Evolutionary conservation across 768 basidiomycete genomes (phyloP), one percentile per base, ranked within the genome.

Genomic region (Kwoniella botswanensis): DNA sequence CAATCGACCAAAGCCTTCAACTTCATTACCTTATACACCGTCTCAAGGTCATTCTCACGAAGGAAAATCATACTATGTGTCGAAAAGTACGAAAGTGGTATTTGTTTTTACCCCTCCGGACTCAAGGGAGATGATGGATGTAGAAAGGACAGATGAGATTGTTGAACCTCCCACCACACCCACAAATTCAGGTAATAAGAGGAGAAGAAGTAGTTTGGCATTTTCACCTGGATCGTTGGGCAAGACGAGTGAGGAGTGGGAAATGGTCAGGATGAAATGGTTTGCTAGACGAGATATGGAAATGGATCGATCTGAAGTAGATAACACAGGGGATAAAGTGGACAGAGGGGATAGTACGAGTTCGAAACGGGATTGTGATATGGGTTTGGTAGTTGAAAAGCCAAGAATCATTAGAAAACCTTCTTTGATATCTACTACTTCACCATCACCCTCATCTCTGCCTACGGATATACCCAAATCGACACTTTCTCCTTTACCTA

Each of bases 21-120:
- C 24, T 41, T 60, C 50, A 18, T 26, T 65, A 10, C 18, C 21
- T 12, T 62, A 46, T n/a, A 24, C 60, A 35, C 22, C 22, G 21
- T 35, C 35, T 11, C 26, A n/a, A n/a, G n/a, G n/a, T n/a, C n/a
- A 55, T n/a, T 21, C 26, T 13, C 24, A 43, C 15, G 13, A 15
- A 1, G 60, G 7, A 1, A 68, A 65, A 26, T 69, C 74, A 29
- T 82, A 79, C 57, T 82, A 76, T 67, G 71, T 82, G 9, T 74
- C 79, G 1, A 77, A 76, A 74, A 65, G 72, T 4, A 63, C 82
- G 61, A 76, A 79, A 65, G 69, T 83, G 58, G 76, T 83, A 15
- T 83, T 83, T 66, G 78, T 77, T 0, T 68, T 77, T n/a, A 65
- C 59, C 2, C 67, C 76, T 2, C 72, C 76, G 0, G 71, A 76